A percentile compares a stretch with the other conserved stretches of the same genome.
These are phyloP conservation scores for Podila epigama DNA, from an alignment of 192 early-diverging fungal genomes.

Conservation along the genomic window DNA sequence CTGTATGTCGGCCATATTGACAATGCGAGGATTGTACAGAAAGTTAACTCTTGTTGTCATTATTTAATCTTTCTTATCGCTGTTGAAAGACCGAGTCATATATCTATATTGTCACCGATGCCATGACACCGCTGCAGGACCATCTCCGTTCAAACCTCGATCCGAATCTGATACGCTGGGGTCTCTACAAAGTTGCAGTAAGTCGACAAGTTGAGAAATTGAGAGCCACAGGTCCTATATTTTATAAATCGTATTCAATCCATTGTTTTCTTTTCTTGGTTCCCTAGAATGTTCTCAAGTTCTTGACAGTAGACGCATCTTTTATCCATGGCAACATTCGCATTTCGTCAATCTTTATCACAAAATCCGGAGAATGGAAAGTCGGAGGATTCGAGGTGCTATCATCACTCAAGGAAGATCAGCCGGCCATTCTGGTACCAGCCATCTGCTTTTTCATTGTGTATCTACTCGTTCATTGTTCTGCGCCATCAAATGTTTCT, in stretches of 20 bases:
- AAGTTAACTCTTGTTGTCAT: no score
- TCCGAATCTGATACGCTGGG: slow-evolving; percentile 77
- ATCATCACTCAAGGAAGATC: slow-evolving; percentile 74
- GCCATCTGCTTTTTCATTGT: background rate
- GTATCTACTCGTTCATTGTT: background rate
- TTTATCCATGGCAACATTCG: slow-evolving; percentile 91
- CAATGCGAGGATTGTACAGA: no score
- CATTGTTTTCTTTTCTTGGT: background rate
- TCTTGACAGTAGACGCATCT: slow-evolving; percentile 85
- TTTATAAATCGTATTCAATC: no score
- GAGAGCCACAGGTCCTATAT: no score
- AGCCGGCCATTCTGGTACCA: slow-evolving; percentile 64
- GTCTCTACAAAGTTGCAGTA: slow-evolving; percentile 90
- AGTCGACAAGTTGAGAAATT: no score
- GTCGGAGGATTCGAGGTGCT: slow-evolving; percentile 89
- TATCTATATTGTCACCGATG: slow-evolving; percentile 92
- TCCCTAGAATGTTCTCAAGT: slow-evolving; percentile 79
- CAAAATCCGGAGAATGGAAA: slow-evolving; percentile 94
- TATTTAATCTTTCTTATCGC: no score
- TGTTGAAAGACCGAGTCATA: slow-evolving; percentile 63
- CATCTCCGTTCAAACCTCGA: slow-evolving; percentile 58
- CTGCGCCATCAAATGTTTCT: background rate
- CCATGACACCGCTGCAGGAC: slow-evolving; percentile 72
- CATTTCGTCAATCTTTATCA: slow-evolving; percentile 82
- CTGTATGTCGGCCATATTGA: no score